phyloP scores from a whole-genome alignment of 108 stramenopile species.

The Cyclotella baltica region DNA sequence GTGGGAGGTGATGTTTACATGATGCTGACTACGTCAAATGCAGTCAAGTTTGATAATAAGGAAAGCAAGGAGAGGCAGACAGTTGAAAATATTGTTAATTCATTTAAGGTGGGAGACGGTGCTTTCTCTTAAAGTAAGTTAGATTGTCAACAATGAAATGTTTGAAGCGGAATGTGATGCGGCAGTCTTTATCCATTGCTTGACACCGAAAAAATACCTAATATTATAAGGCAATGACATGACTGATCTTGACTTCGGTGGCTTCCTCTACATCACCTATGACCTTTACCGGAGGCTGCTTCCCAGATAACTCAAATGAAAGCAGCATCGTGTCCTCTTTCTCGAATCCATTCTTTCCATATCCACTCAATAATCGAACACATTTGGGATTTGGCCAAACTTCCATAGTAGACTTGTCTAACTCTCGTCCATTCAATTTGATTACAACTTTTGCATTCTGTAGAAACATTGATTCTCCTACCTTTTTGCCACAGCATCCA shows the following conservation, averaged over 20 bases:
- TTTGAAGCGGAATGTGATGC: no score
- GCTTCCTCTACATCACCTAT: conserved; percentile 8
- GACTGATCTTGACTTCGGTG: conserved; percentile 37
- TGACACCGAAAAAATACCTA: neutral
- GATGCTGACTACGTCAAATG: conserved; percentile 76
- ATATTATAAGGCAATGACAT: conserved; percentile 43
- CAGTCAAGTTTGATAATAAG: conserved; percentile 72
- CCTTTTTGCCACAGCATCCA: conserved; percentile 53
- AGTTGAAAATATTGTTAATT: conserved; percentile 75
- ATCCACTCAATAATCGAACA: conserved; percentile 29
- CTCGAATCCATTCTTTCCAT: conserved; percentile 28
- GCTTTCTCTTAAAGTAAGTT: conserved; percentile 9
- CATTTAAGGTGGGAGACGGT: conserved; percentile 56
- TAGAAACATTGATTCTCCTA: conserved; percentile 47
- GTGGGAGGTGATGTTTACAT: conserved; percentile 67
- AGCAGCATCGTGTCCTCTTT: conserved; percentile 45
- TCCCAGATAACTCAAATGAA: conserved; percentile 31
- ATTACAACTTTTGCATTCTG: conserved; percentile 35
- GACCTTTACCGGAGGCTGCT: neutral
- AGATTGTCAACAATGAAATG: no score
- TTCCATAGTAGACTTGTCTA: conserved; percentile 45
- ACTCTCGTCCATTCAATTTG: conserved; percentile 37
- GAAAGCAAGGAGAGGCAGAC: conserved; percentile 76
- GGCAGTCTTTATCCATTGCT: no score
- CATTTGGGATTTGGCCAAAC: conserved; percentile 44